Evolutionary conservation across 2,329 filamentous ascomycete genomes (phyloP).

Genomic region (Fusarium pseudocircinatum): DNA sequence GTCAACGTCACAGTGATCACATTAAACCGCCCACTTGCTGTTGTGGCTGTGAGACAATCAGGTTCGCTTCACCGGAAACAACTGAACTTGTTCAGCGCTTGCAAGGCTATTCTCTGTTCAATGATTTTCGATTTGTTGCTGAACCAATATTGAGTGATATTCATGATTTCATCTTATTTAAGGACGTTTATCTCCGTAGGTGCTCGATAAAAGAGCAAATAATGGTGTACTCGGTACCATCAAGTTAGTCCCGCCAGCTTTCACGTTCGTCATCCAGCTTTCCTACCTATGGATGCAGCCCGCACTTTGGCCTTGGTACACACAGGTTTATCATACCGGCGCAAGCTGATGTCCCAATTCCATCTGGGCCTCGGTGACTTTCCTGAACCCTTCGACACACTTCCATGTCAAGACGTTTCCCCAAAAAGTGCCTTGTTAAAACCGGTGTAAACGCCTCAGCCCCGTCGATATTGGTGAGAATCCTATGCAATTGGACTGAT

Average conservation of each 20-base stretch:
- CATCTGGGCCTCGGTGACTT: not conserved
- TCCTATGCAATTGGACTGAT: not conserved
- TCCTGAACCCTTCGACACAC: not conserved
- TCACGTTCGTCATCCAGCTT: not conserved
- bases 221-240: not conserved
- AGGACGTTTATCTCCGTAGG: not conserved
- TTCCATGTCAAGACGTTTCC: not conserved
- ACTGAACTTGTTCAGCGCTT: constrained; percentile 5
- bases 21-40: constrained; percentile 31
- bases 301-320: not conserved
- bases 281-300: not conserved
- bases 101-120: not conserved
- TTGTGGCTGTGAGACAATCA: constrained; percentile 38
- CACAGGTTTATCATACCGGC: not conserved
- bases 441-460: not conserved
- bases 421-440: not conserved
- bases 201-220: not conserved
- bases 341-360: not conserved
- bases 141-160: not conserved
- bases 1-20: constrained; percentile 39
- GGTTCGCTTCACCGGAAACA: constrained; percentile 25
- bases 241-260: not conserved
- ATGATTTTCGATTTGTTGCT: not conserved
- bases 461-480: not conserved
- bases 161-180: not conserved